Evolutionary conservation across 768 basidiomycete species (phyloP).

Genomic region (Gloeopeniophorella convolvens): DNA sequence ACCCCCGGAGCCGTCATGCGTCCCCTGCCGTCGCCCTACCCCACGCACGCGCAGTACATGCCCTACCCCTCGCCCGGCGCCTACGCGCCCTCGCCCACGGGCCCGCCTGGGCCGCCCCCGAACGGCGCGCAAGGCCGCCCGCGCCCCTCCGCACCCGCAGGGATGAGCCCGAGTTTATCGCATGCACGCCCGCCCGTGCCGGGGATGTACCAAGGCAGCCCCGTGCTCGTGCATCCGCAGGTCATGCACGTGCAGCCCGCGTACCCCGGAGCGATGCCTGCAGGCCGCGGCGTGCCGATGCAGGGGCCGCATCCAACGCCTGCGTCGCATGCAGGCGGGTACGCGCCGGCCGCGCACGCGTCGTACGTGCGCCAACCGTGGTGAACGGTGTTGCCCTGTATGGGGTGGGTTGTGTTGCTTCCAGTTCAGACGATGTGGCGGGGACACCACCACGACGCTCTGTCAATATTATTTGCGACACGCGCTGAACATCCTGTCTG

Average conservation of each 20-base stretch:
- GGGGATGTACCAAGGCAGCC: conserved; percentile 59
- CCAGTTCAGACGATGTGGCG: too few species aligned
- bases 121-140: conserved; percentile 34
- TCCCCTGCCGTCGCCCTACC: conserved; percentile 55
- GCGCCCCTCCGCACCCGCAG: conserved; percentile 33
- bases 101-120: conserved; percentile 35
- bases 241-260: conserved; percentile 29
- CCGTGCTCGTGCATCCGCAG: conserved; percentile 55
- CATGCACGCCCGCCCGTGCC: conserved; percentile 33
- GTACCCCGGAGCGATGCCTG: conserved; percentile 25
- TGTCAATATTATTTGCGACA: conserved; percentile 1
- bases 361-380: conserved; percentile 9
- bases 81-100: conserved; percentile 37
- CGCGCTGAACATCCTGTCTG: neutral
- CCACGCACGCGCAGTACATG: conserved; percentile 45
- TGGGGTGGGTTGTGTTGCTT: too few species aligned
- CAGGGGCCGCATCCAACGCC: conserved; percentile 35
- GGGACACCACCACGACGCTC: too few species aligned
- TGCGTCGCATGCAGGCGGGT: conserved; percentile 15
- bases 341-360: conserved; percentile 9
- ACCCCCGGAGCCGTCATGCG: conserved; percentile 48
- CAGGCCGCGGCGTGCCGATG: conserved; percentile 35
- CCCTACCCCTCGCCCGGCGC: conserved; percentile 52
- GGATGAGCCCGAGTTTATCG: conserved; percentile 66
- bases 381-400: conserved; percentile 1